Percentiles rank a stretch among this genome's conserved stretches.
Evolutionary conservation across 495 filamentous ascomycete species (phyloP).

Genomic region (Pseudevernia furfuracea): DNA sequence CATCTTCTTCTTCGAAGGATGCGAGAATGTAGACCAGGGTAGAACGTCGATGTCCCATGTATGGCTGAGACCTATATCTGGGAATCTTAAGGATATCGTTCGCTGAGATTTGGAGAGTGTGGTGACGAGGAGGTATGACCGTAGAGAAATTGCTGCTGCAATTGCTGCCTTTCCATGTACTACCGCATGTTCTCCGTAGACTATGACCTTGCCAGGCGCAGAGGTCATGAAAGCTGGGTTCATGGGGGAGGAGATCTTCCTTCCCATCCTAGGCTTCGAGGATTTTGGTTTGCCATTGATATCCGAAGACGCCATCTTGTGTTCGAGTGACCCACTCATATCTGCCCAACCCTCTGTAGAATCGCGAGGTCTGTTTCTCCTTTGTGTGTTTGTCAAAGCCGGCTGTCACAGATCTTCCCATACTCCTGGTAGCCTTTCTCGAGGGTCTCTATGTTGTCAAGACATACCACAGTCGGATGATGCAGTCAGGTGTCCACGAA

Average conservation of each 20-base stretch:
- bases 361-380: background rate
- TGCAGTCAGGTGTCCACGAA: background rate
- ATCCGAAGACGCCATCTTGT: constrained; percentile 11
- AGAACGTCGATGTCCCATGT: constrained; percentile 86
- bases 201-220: constrained; percentile 93
- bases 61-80: constrained; percentile 78
- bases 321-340: background rate
- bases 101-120: constrained; percentile 78
- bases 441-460: background rate
- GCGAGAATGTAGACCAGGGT: constrained; percentile 74
- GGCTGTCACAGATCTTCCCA: background rate
- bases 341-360: background rate
- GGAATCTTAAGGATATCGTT: constrained; percentile 77
- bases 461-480: background rate
- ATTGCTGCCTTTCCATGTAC: constrained; percentile 95
- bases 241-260: constrained; percentile 45
- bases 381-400: background rate
- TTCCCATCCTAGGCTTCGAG: constrained; percentile 16
- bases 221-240: constrained; percentile 95
- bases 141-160: constrained; percentile 85
- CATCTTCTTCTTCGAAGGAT: constrained; percentile 77
- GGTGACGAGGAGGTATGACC: constrained; percentile 91
- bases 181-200: constrained; percentile 93
- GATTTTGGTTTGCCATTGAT: constrained; percentile 7
- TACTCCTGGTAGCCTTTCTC: background rate